Conservation (phyloP, 441 rosid species). For the Rhodomyrtus psidioides region DNA sequence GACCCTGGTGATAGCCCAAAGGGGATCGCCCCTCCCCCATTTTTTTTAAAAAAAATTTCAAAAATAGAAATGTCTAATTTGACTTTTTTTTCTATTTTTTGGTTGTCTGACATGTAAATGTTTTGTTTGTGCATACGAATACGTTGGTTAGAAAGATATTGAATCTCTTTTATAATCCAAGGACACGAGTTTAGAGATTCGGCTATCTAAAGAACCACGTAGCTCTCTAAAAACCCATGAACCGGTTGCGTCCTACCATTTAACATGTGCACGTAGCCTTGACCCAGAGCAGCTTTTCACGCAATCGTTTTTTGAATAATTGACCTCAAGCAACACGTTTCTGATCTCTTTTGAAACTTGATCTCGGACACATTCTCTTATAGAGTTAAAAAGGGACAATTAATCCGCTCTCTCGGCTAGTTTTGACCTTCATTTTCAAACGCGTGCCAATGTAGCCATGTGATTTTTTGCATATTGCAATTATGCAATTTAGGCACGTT, state of each 20-base stretch:
- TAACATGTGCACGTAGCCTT: no score
- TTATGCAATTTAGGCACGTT: background rate
- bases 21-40: no score
- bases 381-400: background rate
- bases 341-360: background rate
- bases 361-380: background rate
- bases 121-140: background rate
- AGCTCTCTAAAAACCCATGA: background rate
- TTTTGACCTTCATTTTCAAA: background rate
- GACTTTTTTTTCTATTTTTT: background rate
- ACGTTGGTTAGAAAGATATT: background rate
- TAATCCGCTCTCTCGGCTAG: background rate
- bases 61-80: background rate
- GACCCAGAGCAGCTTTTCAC: no score
- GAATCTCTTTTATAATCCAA: background rate
- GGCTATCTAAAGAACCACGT: rapidly evolving
- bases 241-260: no score
- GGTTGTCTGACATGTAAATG: background rate
- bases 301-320: background rate
- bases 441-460: background rate
- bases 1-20: background rate
- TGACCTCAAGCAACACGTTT: background rate
- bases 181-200: background rate
- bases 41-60: background rate
- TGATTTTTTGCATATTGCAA: no score